Percentiles rank a stretch among this genome's conserved stretches.
Conservation (phyloP, 1,139 yeast genomes). For the Arxiozyma bovina region DNA sequence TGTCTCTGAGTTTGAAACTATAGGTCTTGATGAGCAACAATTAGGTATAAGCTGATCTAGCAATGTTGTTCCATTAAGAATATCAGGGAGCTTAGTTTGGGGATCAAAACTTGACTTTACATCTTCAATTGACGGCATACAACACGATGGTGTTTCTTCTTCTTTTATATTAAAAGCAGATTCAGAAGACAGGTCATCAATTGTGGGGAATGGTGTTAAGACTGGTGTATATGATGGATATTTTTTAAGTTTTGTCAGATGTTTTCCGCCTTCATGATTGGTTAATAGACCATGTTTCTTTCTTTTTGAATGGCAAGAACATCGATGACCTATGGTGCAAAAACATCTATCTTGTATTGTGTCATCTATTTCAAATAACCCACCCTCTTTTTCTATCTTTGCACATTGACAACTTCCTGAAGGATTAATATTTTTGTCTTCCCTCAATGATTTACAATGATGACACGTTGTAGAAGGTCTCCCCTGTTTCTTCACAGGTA, state of each 20-base stretch:
- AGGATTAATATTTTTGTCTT: conserved; percentile 55
- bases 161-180: not conserved
- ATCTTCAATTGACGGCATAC: not conserved
- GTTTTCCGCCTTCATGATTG: not conserved
- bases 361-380: not conserved
- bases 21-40: not conserved
- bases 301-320: conserved; percentile 10
- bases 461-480: conserved; percentile 87
- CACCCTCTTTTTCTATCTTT: conserved; percentile 19
- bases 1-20: not conserved
- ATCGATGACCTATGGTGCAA: conserved; percentile 7
- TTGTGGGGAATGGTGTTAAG: not conserved
- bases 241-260: not conserved
- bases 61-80: not conserved
- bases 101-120: not conserved
- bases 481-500: conserved; percentile 91
- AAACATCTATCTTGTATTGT: conserved; percentile 24
- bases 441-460: conserved; percentile 77
- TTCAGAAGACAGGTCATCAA: not conserved
- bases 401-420: conserved; percentile 64
- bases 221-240: not conserved
- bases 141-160: not conserved
- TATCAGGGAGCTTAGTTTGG: not conserved
- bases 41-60: not conserved
- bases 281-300: not conserved